These are phyloP conservation scores for Skeletonema marinoi DNA, from an alignment of 108 stramenopile species.

Conservation along the genomic window DNA sequence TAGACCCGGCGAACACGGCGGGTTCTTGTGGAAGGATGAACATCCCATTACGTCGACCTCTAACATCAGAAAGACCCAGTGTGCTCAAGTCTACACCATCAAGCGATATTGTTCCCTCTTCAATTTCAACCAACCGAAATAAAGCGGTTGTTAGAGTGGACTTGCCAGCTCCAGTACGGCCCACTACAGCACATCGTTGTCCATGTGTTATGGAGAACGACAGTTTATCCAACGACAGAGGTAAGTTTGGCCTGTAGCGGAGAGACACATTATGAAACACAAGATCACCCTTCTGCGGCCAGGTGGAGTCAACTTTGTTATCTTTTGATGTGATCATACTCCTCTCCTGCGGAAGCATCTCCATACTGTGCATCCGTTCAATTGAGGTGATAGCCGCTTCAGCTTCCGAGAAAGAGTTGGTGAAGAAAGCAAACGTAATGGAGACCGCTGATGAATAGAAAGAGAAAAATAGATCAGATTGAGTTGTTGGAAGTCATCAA, in stretches of 20 bases:
- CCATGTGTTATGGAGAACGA: conserved; percentile 56
- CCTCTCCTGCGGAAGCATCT: conserved; percentile 57
- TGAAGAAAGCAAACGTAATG: conserved; percentile 64
- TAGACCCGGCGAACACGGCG: conserved; percentile 88
- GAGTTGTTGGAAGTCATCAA: not conserved
- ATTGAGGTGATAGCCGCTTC: conserved; percentile 76
- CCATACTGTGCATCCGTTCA: conserved; percentile 74
- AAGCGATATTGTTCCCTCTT: conserved; percentile 77
- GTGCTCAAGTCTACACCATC: conserved; percentile 81
- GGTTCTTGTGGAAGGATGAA: conserved; percentile 96
- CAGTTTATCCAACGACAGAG: conserved; percentile 57
- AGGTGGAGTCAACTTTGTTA: conserved; percentile 11
- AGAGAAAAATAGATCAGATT: conserved; percentile 50
- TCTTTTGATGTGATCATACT: conserved; percentile 48
- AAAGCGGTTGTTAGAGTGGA: conserved; percentile 66
- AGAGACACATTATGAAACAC: conserved; percentile 58
- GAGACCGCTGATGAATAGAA: conserved; percentile 66
- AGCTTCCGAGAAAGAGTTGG: conserved; percentile 55
- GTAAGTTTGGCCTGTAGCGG: conserved; percentile 61
- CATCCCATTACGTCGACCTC: conserved; percentile 74
- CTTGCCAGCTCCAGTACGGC: conserved; percentile 68
- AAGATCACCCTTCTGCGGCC: conserved; percentile 57
- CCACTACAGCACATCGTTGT: conserved; percentile 60
- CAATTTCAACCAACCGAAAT: conserved; percentile 85
- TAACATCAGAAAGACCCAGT: conserved; percentile 73